phyloP scores from a whole-genome alignment of 306 rosid genomes.

The Astragalus glycyphyllos region DNA sequence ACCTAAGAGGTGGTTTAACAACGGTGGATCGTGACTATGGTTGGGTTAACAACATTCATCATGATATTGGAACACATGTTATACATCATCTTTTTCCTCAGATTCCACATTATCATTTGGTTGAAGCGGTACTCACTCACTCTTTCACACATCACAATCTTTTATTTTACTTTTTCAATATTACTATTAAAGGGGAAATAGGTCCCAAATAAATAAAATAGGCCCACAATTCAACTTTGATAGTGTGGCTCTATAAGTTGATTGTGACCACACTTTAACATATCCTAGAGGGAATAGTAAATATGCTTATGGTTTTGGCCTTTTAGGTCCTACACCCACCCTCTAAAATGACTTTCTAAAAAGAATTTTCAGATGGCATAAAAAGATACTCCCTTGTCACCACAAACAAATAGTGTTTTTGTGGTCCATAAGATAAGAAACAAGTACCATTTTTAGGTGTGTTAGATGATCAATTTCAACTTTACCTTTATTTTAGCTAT shows the following conservation, averaged over 20 bases:
- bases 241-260: constrained; percentile 7
- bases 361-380: no score
- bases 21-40: constrained; percentile 96
- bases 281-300: no score
- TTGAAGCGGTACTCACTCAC: constrained; percentile 69
- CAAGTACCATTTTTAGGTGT: no score
- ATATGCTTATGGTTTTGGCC: no score
- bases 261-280: background rate
- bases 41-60: constrained; percentile 82
- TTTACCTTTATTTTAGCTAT: no score
- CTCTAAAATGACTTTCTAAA: no score
- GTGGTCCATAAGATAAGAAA: no score
- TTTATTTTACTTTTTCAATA: background rate
- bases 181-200: background rate
- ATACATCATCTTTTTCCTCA: constrained; percentile 98
- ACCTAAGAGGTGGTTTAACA: constrained; percentile 89
- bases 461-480: no score
- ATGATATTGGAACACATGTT: constrained; percentile 99
- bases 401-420: no score
- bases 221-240: constrained; percentile 19
- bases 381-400: no score
- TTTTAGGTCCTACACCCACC: no score
- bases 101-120: constrained; percentile 91
- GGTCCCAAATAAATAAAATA: background rate
- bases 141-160: background rate